A percentile compares a stretch with the other conserved stretches of the same genome.
These are phyloP conservation scores for Saksenaea vasiformis DNA, from an alignment of 371 early-diverging fungal species.

Conservation along the genomic window DNA sequence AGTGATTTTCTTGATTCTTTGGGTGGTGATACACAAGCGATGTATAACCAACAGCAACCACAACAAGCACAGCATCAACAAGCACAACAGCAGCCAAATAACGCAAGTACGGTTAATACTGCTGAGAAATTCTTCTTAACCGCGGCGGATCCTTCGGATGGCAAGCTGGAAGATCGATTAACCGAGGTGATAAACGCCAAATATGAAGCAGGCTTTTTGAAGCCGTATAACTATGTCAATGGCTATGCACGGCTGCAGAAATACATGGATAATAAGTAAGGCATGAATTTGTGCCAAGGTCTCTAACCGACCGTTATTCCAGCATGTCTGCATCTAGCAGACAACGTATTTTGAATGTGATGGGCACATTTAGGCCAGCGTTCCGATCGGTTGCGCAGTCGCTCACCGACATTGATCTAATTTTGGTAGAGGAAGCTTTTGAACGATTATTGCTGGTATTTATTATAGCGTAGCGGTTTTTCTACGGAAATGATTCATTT, in stretches of 20 bases:
- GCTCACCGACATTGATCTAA: conserved; percentile 90
- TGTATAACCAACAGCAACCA: conserved; percentile 25
- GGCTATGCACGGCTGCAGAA: conserved; percentile 85
- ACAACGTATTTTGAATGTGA: conserved; percentile 79
- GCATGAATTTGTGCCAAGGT: neutral
- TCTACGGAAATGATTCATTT: neutral
- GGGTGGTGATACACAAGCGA: conserved; percentile 43
- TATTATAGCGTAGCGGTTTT: neutral
- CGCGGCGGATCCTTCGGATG: conserved; percentile 87
- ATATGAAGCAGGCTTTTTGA: conserved; percentile 89
- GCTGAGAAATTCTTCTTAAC: conserved; percentile 88
- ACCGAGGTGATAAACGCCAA: conserved; percentile 90
- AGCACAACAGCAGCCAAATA: conserved; percentile 10
- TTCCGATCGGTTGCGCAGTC: conserved; percentile 84
- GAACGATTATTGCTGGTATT: conserved; percentile 81
- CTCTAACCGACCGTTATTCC: neutral
- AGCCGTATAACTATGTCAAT: conserved; percentile 92
- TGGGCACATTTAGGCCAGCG: conserved; percentile 85
- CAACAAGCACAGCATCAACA: conserved; percentile 12
- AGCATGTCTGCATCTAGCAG: conserved; percentile 76
- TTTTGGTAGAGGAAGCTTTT: conserved; percentile 92
- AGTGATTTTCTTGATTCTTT: conserved; percentile 72
- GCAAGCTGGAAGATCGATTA: conserved; percentile 78
- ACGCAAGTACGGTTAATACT: conserved; percentile 52
- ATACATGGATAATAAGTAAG: conserved; percentile 87